phyloP scores from a whole-genome alignment of 208 protist species.

The Leishmania gerbilli region DNA sequence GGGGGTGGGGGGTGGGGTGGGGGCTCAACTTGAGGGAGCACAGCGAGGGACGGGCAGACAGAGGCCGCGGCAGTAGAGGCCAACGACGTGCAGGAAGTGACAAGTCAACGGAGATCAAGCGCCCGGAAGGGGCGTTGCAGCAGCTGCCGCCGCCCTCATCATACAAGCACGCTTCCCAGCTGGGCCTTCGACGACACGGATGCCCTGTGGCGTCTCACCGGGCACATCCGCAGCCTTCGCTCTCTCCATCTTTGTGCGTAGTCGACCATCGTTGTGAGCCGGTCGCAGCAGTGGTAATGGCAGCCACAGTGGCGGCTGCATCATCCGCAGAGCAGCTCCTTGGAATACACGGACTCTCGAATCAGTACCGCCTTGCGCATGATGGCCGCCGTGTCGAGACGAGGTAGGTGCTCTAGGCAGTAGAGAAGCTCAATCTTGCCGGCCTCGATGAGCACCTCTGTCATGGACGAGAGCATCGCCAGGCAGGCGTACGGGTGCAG shows the following conservation, averaged over 20 bases:
- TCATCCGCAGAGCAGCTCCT: slow-evolving; percentile 28
- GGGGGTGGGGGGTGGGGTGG: not conserved
- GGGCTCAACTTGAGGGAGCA: not conserved
- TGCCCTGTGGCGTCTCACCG: not conserved
- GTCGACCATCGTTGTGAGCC: not conserved
- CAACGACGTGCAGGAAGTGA: not conserved
- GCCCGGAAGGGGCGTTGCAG: not conserved
- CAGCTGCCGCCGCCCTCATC: not conserved
- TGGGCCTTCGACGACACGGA: not conserved
- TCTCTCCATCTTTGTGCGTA: not conserved
- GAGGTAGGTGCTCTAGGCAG: slow-evolving; percentile 73
- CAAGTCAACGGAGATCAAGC: not conserved
- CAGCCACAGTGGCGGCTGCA: not conserved
- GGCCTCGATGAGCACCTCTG: slow-evolving; percentile 83
- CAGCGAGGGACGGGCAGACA: not conserved
- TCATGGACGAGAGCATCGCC: slow-evolving; percentile 75
- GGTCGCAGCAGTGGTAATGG: not conserved
- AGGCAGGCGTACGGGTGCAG: slow-evolving; percentile 84
- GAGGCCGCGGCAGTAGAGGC: not conserved
- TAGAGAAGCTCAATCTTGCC: slow-evolving; percentile 70
- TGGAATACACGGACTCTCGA: slow-evolving; percentile 62
- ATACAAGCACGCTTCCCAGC: not conserved
- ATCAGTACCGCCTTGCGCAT: slow-evolving; percentile 78
- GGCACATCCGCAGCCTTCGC: not conserved
- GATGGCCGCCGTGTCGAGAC: slow-evolving; percentile 59